Evolutionary conservation across 129 eudicot species (phyloP), one percentile per base, ranked within the genome.

Genomic region (Artemisia argyi): DNA sequence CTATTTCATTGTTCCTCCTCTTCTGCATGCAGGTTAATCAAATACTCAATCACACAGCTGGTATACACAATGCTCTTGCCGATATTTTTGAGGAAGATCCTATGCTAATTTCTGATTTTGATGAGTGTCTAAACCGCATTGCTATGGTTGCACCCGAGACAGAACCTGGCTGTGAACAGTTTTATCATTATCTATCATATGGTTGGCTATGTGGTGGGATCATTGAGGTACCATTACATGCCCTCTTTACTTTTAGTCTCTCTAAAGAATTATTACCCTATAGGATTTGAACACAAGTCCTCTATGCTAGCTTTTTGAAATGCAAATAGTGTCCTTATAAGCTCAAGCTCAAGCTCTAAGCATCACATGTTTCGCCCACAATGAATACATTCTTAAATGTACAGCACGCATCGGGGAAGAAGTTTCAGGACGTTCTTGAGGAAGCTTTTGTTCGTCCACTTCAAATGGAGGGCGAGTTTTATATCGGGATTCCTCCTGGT

Each of bases 151-250:
- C 55, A 32, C 96, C 96, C 14, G 92, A 91, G 84, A 84, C 85
- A 73, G 86, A 83, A 82, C 96, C 97, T 66, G 92, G 96, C 32
- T 69, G 62, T 20, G 55, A 80, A 78, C 96, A 85, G 79, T 71
- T 85, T 24, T 91, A 91, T 76, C 97, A 91, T 76, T 84, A 84
- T 77, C 69, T 88, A 18, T 88, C 97, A 11, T 91, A 77, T 73
- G 97, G 97, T 30, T 91, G 96, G 96, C 78, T 91, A n/a, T 88
- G 96, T 82, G 97, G 97, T 26, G 97, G 96, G 58, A 84, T 91
- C 80, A 82, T 91, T 46, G 97, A 91, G 97, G 97, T 91, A 75
- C 59, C 35, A 47, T 8, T 66, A 52, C 69, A 61, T 57, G 11
- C n/a, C 39, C 19, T 5, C 70, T 71, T 55, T 47, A 7, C n/a